phyloP scores from a whole-genome alignment of 495 filamentous ascomycete species.

The Glutinoglossum americanum region DNA sequence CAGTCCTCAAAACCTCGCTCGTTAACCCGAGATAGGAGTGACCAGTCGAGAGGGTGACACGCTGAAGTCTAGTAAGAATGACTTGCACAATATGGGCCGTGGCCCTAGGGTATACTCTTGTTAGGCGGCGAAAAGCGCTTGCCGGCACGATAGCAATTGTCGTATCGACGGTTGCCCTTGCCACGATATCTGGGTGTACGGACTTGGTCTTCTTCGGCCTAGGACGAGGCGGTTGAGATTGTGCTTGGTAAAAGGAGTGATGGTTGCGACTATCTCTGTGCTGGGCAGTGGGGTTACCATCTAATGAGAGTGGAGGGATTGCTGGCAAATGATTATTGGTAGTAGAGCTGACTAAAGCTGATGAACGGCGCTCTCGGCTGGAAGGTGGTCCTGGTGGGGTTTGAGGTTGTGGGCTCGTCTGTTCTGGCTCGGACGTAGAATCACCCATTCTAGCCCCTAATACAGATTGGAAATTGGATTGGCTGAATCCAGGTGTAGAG shows the following conservation, averaged over 20 bases:
- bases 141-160: conserved; percentile 97
- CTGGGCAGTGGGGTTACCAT: background rate
- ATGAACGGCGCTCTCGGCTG: background rate
- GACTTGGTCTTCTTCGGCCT: conserved; percentile 40
- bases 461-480: background rate
- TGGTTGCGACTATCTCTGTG: background rate
- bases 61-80: conserved; percentile 78
- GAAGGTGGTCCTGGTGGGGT: background rate
- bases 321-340: background rate
- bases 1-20: conserved; percentile 73
- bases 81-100: conserved; percentile 96
- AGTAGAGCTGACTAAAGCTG: background rate
- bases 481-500: background rate
- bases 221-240: conserved; percentile 15
- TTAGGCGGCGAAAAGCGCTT: conserved; percentile 80
- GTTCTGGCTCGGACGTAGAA: background rate
- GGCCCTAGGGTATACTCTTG: conserved; percentile 86
- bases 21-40: conserved; percentile 85
- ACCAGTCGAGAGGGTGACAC: conserved; percentile 83
- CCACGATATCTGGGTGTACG: conserved; percentile 90
- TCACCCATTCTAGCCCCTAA: background rate
- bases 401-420: background rate
- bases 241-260: background rate
- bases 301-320: conserved; percentile 2
- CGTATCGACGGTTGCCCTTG: conserved; percentile 87